Evolutionary conservation across 352 stramenopile genomes (phyloP).

Genomic region (Phytopythium ostracodes): DNA sequence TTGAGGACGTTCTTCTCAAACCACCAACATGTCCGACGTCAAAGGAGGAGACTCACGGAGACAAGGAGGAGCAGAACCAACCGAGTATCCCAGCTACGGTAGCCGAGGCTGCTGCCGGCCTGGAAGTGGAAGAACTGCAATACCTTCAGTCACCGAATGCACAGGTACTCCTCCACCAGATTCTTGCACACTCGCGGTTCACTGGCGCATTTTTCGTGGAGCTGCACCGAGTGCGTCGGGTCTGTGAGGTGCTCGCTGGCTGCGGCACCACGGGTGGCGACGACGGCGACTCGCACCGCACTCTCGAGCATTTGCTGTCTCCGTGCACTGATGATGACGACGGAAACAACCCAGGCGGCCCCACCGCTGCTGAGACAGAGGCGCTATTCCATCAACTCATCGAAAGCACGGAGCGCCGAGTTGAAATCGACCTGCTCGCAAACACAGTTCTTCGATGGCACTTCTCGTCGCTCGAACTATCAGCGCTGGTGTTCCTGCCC

Average conservation of each 20-base stretch:
- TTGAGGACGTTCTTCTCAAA: conserved; percentile 34
- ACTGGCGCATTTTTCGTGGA: conserved; percentile 5
- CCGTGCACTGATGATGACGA: background rate
- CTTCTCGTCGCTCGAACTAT: conserved; percentile 10
- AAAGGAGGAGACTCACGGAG: background rate
- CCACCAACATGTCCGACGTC: background rate
- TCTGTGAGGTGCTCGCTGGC: conserved; percentile 1
- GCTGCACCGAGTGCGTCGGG: conserved; percentile 3
- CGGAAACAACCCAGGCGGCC: background rate
- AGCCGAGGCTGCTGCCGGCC: background rate
- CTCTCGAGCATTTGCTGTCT: background rate
- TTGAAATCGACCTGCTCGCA: conserved; percentile 35
- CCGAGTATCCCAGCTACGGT: background rate
- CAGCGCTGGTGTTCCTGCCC: conserved; percentile 45
- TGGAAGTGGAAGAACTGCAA: conserved; percentile 4
- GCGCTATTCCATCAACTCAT: conserved; percentile 34
- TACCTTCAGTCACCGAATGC: conserved; percentile 8
- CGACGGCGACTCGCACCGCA: background rate
- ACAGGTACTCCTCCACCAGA: conserved; percentile 4
- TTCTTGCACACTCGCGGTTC: conserved; percentile 4
- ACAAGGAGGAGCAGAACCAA: background rate
- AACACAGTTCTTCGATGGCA: conserved; percentile 20
- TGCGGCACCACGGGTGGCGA: background rate
- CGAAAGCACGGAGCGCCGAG: conserved; percentile 26
- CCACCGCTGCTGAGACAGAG: background rate